Evolutionary conservation across 768 basidiomycete genomes (phyloP).

Genomic region (Pleurotus tuber-regium): DNA sequence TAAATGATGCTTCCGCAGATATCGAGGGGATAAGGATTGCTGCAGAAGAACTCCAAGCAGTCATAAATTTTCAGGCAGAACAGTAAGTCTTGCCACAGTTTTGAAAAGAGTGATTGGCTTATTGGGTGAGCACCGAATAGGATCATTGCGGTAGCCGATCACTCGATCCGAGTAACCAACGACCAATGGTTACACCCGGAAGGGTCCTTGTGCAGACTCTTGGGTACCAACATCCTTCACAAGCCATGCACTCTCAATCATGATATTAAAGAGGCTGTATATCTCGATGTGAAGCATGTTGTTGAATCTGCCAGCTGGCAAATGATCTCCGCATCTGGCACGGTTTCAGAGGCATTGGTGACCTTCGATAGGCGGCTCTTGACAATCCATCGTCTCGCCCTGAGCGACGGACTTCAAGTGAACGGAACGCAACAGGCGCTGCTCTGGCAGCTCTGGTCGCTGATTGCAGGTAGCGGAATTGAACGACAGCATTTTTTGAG

Average conservation of each 20-base stretch:
- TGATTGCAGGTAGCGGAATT: background rate
- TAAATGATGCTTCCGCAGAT: background rate
- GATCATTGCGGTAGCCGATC: background rate
- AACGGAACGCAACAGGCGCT: background rate
- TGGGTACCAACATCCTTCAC: background rate
- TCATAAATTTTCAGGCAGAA: background rate
- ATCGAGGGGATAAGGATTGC: background rate
- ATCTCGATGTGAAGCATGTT: background rate
- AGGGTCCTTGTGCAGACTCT: background rate
- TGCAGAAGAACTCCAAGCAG: background rate
- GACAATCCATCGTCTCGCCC: background rate
- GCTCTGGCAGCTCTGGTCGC: background rate
- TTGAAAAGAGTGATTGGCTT: background rate
- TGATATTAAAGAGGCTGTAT: background rate
- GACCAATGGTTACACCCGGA: background rate
- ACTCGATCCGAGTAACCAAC: background rate
- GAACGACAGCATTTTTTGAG: background rate
- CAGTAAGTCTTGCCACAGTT: background rate
- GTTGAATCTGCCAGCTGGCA: background rate
- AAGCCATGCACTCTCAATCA: background rate
- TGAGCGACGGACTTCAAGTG: background rate
- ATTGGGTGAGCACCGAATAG: background rate
- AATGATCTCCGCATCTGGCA: background rate
- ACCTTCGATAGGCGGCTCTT: background rate
- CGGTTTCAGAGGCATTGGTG: background rate